phyloP scores from a whole-genome alignment of 805 yeast genomes.

The Wickerhamomyces silvicola region DNA sequence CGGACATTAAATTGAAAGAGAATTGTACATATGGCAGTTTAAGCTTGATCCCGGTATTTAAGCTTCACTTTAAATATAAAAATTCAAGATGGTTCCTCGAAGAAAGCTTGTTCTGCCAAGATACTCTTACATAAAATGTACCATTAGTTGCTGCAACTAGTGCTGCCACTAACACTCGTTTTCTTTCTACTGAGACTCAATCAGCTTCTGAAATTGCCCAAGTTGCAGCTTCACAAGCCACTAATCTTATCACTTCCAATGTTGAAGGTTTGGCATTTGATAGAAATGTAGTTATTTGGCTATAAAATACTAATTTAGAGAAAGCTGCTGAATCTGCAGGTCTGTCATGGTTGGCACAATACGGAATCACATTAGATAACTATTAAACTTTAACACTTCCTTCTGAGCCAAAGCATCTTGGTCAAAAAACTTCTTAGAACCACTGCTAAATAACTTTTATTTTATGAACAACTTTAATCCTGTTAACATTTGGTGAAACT shows the following conservation, averaged over 20 bases:
- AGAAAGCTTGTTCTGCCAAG: too few relatives aligned
- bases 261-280: conserved; percentile 35
- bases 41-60: too few relatives aligned
- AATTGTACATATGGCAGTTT: too few relatives aligned
- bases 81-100: too few relatives aligned
- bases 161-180: conserved; percentile 19
- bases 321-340: conserved; percentile 42
- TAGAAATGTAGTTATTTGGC: conserved; percentile 38
- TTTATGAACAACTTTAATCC: conserved; percentile 40
- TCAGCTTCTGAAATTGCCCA: conserved; percentile 25
- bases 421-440: conserved; percentile 38
- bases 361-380: conserved; percentile 42
- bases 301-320: conserved; percentile 46
- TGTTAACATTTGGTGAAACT: conserved; percentile 46
- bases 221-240: conserved; percentile 28
- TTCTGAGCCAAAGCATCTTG: conserved; percentile 48
- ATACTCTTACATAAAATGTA: too few relatives aligned
- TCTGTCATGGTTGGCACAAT: conserved; percentile 33
- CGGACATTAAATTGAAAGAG: too few relatives aligned
- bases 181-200: conserved; percentile 27
- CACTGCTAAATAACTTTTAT: conserved; percentile 37
- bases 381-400: conserved; percentile 49
- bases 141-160: conserved; percentile 11
- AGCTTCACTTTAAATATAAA: too few relatives aligned
- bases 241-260: conserved; percentile 26